Evolutionary conservation across 768 basidiomycete species (phyloP).

Genomic region (Cubamyces lactineus): DNA sequence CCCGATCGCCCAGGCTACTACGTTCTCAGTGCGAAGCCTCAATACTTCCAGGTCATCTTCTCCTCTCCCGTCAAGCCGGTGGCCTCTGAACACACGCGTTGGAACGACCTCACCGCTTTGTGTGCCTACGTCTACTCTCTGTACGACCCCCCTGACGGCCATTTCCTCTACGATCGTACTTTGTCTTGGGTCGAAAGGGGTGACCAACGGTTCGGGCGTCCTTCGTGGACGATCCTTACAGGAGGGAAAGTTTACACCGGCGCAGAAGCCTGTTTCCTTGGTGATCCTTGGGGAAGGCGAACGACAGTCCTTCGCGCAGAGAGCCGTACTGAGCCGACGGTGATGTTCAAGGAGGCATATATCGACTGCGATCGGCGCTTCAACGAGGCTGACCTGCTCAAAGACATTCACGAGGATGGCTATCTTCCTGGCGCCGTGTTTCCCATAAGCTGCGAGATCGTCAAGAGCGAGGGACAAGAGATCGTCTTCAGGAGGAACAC

Average conservation of each 20-base stretch:
- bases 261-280: neutral
- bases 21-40: neutral
- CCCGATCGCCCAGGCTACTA: constrained; percentile 7
- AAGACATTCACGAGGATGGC: neutral
- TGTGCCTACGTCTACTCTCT: constrained; percentile 5
- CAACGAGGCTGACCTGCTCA: constrained; percentile 53
- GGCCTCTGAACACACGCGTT: neutral
- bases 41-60: constrained; percentile 9
- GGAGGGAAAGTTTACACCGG: neutral
- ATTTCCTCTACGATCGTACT: constrained; percentile 12
- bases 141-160: constrained; percentile 5
- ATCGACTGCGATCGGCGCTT: constrained; percentile 22
- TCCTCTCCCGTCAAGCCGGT: neutral
- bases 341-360: constrained; percentile 1
- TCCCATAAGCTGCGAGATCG: neutral
- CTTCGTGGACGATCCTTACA: neutral
- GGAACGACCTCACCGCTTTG: neutral
- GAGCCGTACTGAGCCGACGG: neutral
- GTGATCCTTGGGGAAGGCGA: neutral
- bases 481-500: neutral
- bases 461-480: neutral
- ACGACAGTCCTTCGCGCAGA: constrained; percentile 3
- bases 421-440: neutral
- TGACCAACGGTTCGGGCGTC: neutral
- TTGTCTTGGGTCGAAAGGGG: neutral